A percentile compares a stretch with the other conserved stretches of the same genome.
phyloP scores from a whole-genome alignment of 2,329 filamentous ascomycete species.

The Coniochaeta sp. region DNA sequence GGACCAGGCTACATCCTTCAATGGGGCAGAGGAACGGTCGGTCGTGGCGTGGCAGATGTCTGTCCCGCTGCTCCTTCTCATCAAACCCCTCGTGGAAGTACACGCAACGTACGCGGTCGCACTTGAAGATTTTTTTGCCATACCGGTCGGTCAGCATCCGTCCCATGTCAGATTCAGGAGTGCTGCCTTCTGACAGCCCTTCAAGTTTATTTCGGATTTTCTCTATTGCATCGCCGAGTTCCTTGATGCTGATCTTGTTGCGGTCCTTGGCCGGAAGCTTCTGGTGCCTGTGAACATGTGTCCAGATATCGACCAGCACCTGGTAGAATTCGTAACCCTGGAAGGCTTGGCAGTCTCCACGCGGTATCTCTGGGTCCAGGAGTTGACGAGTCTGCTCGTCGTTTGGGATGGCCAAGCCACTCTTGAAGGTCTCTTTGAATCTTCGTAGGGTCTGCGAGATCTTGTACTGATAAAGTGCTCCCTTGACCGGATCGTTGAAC shows the following conservation, averaged over 20 bases:
- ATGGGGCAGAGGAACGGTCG: conserved; percentile 29
- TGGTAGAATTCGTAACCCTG: conserved; percentile 8
- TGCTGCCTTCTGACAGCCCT: neutral
- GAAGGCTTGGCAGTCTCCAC: conserved; percentile 9
- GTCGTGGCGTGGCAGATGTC: conserved; percentile 29
- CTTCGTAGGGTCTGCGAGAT: conserved; percentile 4
- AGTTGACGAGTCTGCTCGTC: neutral
- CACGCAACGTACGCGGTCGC: conserved; percentile 28
- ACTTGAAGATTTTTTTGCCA: conserved; percentile 31
- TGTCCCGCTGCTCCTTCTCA: conserved; percentile 18
- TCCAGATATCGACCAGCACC: conserved; percentile 10
- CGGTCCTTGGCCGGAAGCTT: conserved; percentile 9
- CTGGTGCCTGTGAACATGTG: conserved; percentile 13
- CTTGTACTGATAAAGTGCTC: neutral
- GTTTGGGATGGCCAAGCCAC: neutral
- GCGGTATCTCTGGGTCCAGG: neutral
- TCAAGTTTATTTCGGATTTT: conserved; percentile 22
- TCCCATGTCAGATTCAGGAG: neutral
- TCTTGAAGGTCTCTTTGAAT: conserved; percentile 3
- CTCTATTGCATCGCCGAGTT: conserved; percentile 16
- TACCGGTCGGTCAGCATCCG: conserved; percentile 19
- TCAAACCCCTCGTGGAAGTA: conserved; percentile 35
- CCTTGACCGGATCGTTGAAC: conserved; percentile 1
- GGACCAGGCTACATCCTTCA: conserved; percentile 19
- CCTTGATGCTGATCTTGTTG: conserved; percentile 22